phyloP scores from a whole-genome alignment of 2,329 filamentous ascomycete species.

The Trichoderma sp. region DNA sequence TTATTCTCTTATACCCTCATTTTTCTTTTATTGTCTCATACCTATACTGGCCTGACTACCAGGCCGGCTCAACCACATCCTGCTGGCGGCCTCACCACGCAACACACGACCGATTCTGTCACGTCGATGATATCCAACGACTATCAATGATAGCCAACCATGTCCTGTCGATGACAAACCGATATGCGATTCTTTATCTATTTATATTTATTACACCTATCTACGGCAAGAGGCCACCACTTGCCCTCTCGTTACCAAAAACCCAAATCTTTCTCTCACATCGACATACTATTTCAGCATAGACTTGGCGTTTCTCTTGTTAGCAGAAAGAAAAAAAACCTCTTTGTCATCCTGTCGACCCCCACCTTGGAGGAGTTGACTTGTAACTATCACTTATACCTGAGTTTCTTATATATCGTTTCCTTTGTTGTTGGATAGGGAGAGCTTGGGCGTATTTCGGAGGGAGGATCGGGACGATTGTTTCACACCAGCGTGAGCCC shows the following conservation, averaged over 20 bases:
- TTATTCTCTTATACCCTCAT: not conserved
- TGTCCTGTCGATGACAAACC: conserved; percentile 2
- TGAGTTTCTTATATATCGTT: conserved; percentile 22
- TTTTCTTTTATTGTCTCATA: not conserved
- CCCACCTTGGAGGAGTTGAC: conserved; percentile 17
- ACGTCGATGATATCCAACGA: conserved; percentile 21
- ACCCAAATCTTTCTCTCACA: conserved; percentile 8
- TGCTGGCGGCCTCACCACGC: not conserved
- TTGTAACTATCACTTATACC: conserved; percentile 31
- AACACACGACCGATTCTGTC: conserved; percentile 1
- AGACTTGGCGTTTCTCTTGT: conserved; percentile 33
- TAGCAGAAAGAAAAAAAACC: conserved; percentile 16
- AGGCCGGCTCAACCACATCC: not conserved
- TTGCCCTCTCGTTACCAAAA: not conserved
- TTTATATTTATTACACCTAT: conserved; percentile 20
- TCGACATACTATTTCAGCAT: conserved; percentile 30
- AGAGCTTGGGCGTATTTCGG: conserved; percentile 26
- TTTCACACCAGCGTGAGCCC: conserved; percentile 26
- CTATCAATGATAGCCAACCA: conserved; percentile 8
- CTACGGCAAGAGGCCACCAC: not conserved
- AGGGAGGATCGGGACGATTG: conserved; percentile 24
- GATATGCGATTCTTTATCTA: conserved; percentile 26
- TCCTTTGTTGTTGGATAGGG: conserved; percentile 28
- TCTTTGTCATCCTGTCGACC: conserved; percentile 22
- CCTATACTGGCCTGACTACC: not conserved